These are phyloP conservation scores for Cystobasidium slooffiae DNA, from an alignment of 1,284 basidiomycete species.

Conservation along the genomic window DNA sequence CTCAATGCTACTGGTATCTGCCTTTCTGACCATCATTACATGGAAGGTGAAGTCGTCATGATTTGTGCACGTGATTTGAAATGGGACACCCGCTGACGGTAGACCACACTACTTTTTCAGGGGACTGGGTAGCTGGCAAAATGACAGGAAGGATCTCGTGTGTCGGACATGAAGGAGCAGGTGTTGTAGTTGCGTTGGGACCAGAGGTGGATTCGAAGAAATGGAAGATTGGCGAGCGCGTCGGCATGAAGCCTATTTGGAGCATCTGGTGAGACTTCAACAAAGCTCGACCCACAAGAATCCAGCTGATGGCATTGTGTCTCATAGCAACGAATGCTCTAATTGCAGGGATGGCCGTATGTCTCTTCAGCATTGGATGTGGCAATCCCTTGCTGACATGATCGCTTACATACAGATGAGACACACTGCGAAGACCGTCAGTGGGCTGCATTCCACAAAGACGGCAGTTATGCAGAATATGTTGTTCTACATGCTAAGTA, in stretches of 20 bases:
- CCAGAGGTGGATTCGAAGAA: slow-evolving; percentile 33
- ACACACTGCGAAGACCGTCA: slow-evolving; percentile 43
- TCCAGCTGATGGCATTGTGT: neutral
- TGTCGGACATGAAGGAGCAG: slow-evolving; percentile 45
- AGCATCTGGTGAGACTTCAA: slow-evolving; percentile 26
- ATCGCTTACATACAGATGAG: slow-evolving; percentile 32
- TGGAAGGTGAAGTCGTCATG: slow-evolving; percentile 15
- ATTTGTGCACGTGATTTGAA: too few relatives aligned
- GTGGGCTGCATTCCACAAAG: neutral
- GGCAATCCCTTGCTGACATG: slow-evolving; percentile 34
- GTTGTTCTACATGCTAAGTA: slow-evolving; percentile 12
- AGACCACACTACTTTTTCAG: neutral
- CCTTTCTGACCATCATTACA: slow-evolving; percentile 24
- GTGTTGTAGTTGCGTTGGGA: slow-evolving; percentile 41
- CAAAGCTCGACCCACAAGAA: too few relatives aligned
- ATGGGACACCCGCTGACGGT: neutral
- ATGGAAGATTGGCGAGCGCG: slow-evolving; percentile 45
- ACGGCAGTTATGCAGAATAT: slow-evolving; percentile 27
- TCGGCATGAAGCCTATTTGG: slow-evolving; percentile 46
- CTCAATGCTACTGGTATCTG: slow-evolving; percentile 44
- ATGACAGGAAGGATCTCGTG: slow-evolving; percentile 21
- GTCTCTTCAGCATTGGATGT: neutral
- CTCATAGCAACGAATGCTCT: slow-evolving; percentile 12
- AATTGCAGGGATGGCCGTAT: slow-evolving; percentile 19
- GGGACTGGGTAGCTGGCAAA: slow-evolving; percentile 42